Percentiles rank a stretch among this genome's conserved stretches.
Evolutionary conservation across 2,329 filamentous ascomycete species (phyloP).

Genomic region (Thelonectria discophora): DNA sequence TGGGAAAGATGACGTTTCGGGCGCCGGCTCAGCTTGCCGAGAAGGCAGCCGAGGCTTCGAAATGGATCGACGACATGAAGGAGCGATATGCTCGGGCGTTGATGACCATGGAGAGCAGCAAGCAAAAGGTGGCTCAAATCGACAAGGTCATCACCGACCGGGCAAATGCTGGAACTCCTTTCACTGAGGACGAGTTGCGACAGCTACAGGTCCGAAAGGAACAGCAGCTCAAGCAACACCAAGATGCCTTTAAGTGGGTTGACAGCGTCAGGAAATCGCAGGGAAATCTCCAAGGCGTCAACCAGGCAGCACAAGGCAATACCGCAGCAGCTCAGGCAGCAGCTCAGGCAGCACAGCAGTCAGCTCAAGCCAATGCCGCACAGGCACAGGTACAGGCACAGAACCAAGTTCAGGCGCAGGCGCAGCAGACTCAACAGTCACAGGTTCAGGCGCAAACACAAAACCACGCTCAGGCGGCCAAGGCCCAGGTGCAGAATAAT

Average conservation of each 20-base stretch:
- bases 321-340: slow-evolving; percentile 39
- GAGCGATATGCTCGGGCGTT: slow-evolving; percentile 58
- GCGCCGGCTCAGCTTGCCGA: slow-evolving; percentile 54
- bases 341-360: slow-evolving; percentile 32
- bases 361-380: slow-evolving; percentile 23
- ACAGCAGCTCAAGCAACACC: slow-evolving; percentile 54
- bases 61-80: slow-evolving; percentile 60
- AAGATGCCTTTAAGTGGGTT: slow-evolving; percentile 59
- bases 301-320: slow-evolving; percentile 39
- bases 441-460: slow-evolving; percentile 21
- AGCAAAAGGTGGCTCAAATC: slow-evolving; percentile 52
- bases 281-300: slow-evolving; percentile 44
- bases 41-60: slow-evolving; percentile 54
- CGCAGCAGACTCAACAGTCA: slow-evolving; percentile 15
- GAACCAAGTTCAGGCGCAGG: slow-evolving; percentile 24
- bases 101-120: slow-evolving; percentile 58
- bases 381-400: slow-evolving; percentile 27
- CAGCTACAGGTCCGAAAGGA: slow-evolving; percentile 56
- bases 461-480: slow-evolving; percentile 32
- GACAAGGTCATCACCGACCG: slow-evolving; percentile 56
- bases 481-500: slow-evolving; percentile 28
- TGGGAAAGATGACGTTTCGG: slow-evolving; percentile 58
- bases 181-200: slow-evolving; percentile 59
- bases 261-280: slow-evolving; percentile 59
- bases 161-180: slow-evolving; percentile 52